Base-by-base conservation (phyloP, 228 moss, liverwort and hornwort genomes). In the Sphagnum magellanicum region DNA sequence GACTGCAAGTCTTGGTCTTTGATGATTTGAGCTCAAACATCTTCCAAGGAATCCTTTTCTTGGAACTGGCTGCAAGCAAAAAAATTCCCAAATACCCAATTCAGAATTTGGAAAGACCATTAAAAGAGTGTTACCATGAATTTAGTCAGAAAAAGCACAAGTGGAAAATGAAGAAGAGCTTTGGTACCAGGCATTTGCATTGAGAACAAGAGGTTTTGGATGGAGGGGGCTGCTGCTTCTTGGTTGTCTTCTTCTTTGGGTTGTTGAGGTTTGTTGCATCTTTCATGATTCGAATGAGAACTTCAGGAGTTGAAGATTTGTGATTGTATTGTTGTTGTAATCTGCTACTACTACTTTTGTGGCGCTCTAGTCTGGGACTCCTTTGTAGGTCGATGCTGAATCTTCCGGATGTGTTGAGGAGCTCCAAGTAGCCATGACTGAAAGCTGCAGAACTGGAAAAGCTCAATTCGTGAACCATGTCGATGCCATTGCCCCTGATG, bases 341-440 rank as follows among this genome's bases (percentile, higher is more conserved):
- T 71, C 8, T 12, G 55, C 8, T 12, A 32, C 55, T 55, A 12
- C 55, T 8, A 63, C 78, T 79, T 50, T 74, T 76, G 50, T 78
- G 87, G 63, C 87, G 81, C 48, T 87, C 87, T 46, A 87, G 80
- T 58, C 87, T 72, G 0, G 87, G 87, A 0, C 87, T 83, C 48
- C 78, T 74, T 73, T 87, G 83, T 0, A 87, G 78, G 52, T 87
- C 87, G 10, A 87, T 83, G 71, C 87, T 87, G 48, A 87, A 87
- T 55, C 87, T 66, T 49, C 87, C 87, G 0, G 87, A 87, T 47
- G 78, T 83, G 65, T 83, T 78, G 60, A 87, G 76, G 64, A 87
- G 76, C 78, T 87, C 83, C 46, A 83, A 60, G 50, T 81, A 87
- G 0, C 87, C 87, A 32, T 32, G 32, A 68, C 78, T 81, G 48